Base-by-base conservation (phyloP, 306 rosid species). In the Cucurbita pepo region DNA sequence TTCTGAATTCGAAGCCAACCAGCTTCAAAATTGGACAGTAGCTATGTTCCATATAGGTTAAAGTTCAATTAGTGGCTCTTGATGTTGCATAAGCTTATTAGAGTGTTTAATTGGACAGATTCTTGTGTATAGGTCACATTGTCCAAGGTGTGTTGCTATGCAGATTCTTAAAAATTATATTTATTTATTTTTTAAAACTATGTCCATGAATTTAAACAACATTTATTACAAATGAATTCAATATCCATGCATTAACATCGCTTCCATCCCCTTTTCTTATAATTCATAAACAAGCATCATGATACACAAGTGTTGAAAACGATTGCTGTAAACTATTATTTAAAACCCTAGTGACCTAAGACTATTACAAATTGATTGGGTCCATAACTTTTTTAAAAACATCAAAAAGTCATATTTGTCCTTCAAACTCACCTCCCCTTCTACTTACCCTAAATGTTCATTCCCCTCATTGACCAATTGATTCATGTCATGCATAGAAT, bases 391-490 rank as follows among this genome's bases (percentile, higher is more conserved):
- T 63, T n/a, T 61, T 43, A 44, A 21, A 43, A 48, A 54, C 25
- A 21, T 65, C 15, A 10, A 65, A 65, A 65, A 65, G 72, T 65
- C 40, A 44, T 18, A 44, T 65, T 65, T 65, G 37, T 65, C 54
- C 53, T 43, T 61, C 12, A 61, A 64, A 64, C 71, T 64, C 7
- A 41, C 13, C 18, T 64, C 34, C 36, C 30, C 13, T 65, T 43
- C 9, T 44, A 44, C 5, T 41, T 45, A 11, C 72, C 54, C 18
- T 5, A 65, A 65, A 43, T 19, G 10, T 44, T 5, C 54, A 25
- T 21, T 44, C 38, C 55, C 72, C 72, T 65, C 37, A 65, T 44
- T 44, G 72, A 63, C 51, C 70, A 63, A 63, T 63, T 63, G 70
- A 63, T 63, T 15, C 18, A 63, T 63, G 70, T 18, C 70, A 63